Conservation (phyloP, 2,329 filamentous ascomycete species). For the Pseudophaeomoniella oleicola region DNA sequence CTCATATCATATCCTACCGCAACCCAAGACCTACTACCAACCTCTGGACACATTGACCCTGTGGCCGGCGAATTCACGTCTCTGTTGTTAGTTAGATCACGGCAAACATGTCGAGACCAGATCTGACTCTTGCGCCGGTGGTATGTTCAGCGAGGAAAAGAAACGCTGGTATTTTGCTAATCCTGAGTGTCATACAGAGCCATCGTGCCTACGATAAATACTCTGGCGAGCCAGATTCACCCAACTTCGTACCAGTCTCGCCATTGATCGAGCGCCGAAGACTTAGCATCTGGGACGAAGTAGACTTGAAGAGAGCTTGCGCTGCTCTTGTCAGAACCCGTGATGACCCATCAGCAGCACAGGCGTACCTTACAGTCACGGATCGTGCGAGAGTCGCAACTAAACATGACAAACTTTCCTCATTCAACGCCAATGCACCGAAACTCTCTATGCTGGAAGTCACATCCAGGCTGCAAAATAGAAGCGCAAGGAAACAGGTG, state of each 20-base stretch:
- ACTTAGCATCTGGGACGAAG: constrained; percentile 18
- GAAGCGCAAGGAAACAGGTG: neutral
- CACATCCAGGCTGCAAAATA: neutral
- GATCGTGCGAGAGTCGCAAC: constrained; percentile 10
- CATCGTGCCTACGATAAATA: constrained; percentile 16
- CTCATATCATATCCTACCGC: neutral
- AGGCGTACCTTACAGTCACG: constrained; percentile 17
- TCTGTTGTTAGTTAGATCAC: neutral
- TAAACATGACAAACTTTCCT: constrained; percentile 12
- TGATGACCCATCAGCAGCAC: constrained; percentile 11
- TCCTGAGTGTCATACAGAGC: neutral
- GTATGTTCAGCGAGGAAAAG: neutral
- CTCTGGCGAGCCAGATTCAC: constrained; percentile 17
- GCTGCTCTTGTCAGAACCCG: constrained; percentile 10
- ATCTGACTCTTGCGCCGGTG: neutral
- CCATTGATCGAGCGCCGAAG: constrained; percentile 19
- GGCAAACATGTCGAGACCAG: neutral
- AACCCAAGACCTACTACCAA: too few species aligned
- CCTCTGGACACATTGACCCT: too few species aligned
- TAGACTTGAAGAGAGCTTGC: constrained; percentile 20
- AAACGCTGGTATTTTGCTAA: neutral
- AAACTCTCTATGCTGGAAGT: constrained; percentile 3
- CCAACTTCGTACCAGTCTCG: constrained; percentile 16
- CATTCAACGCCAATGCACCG: constrained; percentile 8
- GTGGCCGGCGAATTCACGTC: too few species aligned